Evolutionary conservation across 345 rosid species (phyloP).

Genomic region (Eucalyptus fibrosa): DNA sequence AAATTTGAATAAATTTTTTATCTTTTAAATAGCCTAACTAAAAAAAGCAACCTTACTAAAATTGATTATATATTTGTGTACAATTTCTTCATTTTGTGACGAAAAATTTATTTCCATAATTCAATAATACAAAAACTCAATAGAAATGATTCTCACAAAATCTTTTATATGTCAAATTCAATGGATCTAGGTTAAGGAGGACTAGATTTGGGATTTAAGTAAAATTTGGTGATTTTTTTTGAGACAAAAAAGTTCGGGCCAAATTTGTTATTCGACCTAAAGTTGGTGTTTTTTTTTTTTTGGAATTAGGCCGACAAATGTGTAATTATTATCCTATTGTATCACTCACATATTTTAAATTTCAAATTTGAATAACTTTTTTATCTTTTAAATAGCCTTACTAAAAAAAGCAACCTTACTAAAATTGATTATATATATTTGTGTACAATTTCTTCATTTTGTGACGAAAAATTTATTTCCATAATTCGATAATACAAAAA

Average conservation of each 20-base stretch:
- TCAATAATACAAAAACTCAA: background rate
- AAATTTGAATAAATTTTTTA: too few species aligned
- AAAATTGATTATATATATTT: background rate
- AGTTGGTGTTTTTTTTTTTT: too few species aligned
- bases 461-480: background rate
- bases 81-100: background rate
- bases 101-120: background rate
- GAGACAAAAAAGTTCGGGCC: accelerated
- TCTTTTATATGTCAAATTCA: background rate
- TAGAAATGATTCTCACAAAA: background rate
- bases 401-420: background rate
- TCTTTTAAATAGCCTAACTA: background rate
- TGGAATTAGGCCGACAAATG: too few species aligned
- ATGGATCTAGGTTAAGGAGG: too few species aligned
- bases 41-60: background rate
- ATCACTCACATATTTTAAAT: too few species aligned
- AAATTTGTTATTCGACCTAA: too few species aligned
- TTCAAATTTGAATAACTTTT: too few species aligned
- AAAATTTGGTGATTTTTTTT: too few species aligned
- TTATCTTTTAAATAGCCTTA: background rate
- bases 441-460: too few species aligned
- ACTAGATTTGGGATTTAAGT: too few species aligned
- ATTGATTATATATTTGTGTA: background rate
- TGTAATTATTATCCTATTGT: too few species aligned
- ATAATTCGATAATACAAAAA: background rate